Base-by-base conservation (phyloP, 306 rosid genomes). In the Trichosanthes cucumerina region DNA sequence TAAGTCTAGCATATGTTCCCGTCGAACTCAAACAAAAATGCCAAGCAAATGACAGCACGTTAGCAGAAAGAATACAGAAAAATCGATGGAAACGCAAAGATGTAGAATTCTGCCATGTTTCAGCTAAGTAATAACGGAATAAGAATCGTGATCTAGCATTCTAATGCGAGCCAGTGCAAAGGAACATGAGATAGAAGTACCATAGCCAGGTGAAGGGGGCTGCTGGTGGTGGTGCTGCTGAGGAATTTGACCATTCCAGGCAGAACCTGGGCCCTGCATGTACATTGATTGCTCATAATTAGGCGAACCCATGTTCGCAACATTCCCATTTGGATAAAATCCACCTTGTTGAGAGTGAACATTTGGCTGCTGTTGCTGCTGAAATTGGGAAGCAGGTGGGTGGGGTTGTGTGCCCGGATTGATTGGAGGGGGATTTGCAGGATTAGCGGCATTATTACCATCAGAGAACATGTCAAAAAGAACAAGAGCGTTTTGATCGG, bases 401-500 rank as follows among this genome's bases (percentile, higher is more conserved):
- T 74, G 63, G 78, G 47, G 31, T 50, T 74, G 78, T 16, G 11
- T 47, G 16, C 53, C 44, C 3, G 63, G 14, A 57, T 3, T 63
- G 52, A 6, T 71, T 68, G 91, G 70, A 65, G 87, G 92, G 79
- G 85, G 73, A 79, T 83, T 88, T 49, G 80, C 78, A 57, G 96
- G 33, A 83, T 77, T 76, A 3, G 88, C 79, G 41, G 49, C 82
- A 69, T 75, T 87, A 77, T 82, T 90, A 70, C 87, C 82, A 66
- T 85, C 90, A 34, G 97, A 86, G 79, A 90, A 87, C 96, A 90
- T 86, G 85, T 93, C 99, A 75, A 85, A 90, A 79, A 90, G 96
- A 85, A 89, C 93, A 79, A 96, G 91, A 75, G 98, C 93, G 78
- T 90, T 96, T 78, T 90, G 97, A 84, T 88, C 90, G 58, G 96